Base-by-base conservation (phyloP, 139 green algal genomes). In the Auxenochlorella protothecoides region DNA sequence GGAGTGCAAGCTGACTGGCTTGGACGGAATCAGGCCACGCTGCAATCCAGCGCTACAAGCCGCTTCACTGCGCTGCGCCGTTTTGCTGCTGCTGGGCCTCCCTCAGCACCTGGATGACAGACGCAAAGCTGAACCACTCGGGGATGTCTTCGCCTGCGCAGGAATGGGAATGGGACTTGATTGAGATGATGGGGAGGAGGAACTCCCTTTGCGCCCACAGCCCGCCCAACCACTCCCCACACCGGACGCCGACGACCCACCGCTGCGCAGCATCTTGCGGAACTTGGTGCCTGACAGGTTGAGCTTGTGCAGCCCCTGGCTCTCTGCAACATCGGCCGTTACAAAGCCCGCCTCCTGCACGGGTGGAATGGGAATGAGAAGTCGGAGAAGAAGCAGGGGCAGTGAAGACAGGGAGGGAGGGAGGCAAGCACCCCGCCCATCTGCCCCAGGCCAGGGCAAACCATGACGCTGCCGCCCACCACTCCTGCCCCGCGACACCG, bases 91-190 rank as follows among this genome's bases (percentile, higher is more conserved):
- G 27, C 55, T 68, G 60, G 15, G 74, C 57, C 65, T 91, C 83
- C 11, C 92, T 83, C 60, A 97, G 83, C 55, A 98, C 93, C 64
- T 89, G 44, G 8, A 98, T 90, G 44, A 98, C 93, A 12, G 73
- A 89, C 85, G 92, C 96, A 86, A 97, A 97, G 7, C 91, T 91
- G 85, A 98, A 97, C 93, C 93, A 98, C 71, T 97, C 92, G 14
- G 93, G 93, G 77, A 98, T 97, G 54, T 97, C 92, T 57, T 92
- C 88, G 13, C 91, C 91, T 16, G 60, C 77, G 16, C 10, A 44
- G 27, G 27, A 44, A 44, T 44, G 27, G 27, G 27, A 44, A 44
- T 44, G 27, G 27, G 27, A 44, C 27, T 44, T 44, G 27, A 44
- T 44, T 1, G 27, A 44, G 27, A 44, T 44, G 27, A 44, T 44